Conservation (phyloP, 2,329 filamentous ascomycete species). For the Penicillium sp. region DNA sequence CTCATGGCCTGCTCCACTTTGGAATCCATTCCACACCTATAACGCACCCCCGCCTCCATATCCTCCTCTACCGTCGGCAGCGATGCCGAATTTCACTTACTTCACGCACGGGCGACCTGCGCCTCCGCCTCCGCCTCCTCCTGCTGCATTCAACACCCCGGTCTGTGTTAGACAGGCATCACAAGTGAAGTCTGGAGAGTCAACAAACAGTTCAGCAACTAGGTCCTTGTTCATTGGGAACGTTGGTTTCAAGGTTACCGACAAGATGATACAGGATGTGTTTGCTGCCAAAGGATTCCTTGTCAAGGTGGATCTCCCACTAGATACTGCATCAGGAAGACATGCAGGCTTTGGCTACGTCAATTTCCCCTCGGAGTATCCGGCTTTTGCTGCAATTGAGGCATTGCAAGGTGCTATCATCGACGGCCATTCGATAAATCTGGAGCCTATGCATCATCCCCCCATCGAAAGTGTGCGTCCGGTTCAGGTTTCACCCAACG, state of each 20-base stretch:
- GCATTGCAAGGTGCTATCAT: constrained; percentile 38
- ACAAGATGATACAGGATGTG: constrained; percentile 36
- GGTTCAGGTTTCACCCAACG: constrained; percentile 1
- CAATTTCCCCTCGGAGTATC: constrained; percentile 34
- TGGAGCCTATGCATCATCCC: constrained; percentile 37
- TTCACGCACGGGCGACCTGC: neutral
- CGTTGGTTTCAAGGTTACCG: constrained; percentile 39
- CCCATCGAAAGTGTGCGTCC: constrained; percentile 19
- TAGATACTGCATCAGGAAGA: constrained; percentile 31
- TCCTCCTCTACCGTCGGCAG: constrained; percentile 1
- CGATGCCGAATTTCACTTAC: neutral
- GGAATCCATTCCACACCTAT: constrained; percentile 1
- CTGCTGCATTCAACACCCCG: neutral
- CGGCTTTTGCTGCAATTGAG: constrained; percentile 37
- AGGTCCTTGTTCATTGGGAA: constrained; percentile 42
- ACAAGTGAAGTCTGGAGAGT: neutral
- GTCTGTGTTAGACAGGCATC: neutral
- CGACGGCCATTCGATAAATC: constrained; percentile 41
- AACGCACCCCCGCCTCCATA: neutral
- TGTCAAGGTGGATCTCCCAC: constrained; percentile 35
- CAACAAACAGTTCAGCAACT: constrained; percentile 9
- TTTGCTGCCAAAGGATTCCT: constrained; percentile 40
- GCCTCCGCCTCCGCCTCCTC: neutral
- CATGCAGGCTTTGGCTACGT: constrained; percentile 44
- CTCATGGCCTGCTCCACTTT: neutral